These are phyloP conservation scores for Coprinopsis marcescibilis DNA, from an alignment of 768 basidiomycete species.

Conservation along the genomic window DNA sequence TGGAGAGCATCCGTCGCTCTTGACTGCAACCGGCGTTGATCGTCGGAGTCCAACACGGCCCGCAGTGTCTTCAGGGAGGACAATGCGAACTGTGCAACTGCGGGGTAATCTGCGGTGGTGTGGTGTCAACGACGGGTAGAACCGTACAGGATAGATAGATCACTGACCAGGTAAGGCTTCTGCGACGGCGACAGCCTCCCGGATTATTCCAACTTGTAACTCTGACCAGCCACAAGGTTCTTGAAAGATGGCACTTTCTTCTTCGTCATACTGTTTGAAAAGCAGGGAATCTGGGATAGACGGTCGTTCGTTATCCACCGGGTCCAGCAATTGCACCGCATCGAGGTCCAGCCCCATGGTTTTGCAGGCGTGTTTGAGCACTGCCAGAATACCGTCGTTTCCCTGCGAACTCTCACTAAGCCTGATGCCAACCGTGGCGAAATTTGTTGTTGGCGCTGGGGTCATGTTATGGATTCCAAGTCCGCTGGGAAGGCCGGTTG, in stretches of 20 bases:
- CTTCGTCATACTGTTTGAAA: slow-evolving; percentile 30
- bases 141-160: not conserved
- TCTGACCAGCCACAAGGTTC: slow-evolving; percentile 89
- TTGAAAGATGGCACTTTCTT: slow-evolving; percentile 33
- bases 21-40: slow-evolving; percentile 76
- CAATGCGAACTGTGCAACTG: slow-evolving; percentile 86
- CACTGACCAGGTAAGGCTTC: slow-evolving; percentile 82
- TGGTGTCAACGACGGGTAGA: not conserved
- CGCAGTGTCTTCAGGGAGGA: slow-evolving; percentile 76
- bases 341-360: slow-evolving; percentile 81
- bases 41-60: slow-evolving; percentile 58
- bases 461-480: slow-evolving; percentile 44
- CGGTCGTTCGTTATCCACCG: slow-evolving; percentile 6
- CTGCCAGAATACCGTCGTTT: slow-evolving; percentile 71
- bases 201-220: slow-evolving; percentile 87
- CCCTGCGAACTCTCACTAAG: slow-evolving; percentile 71
- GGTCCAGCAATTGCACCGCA: slow-evolving; percentile 47
- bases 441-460: slow-evolving; percentile 27
- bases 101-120: slow-evolving; percentile 57
- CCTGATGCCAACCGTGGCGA: slow-evolving; percentile 63
- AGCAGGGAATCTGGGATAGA: slow-evolving; percentile 4
- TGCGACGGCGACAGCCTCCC: slow-evolving; percentile 87
- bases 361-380: slow-evolving; percentile 71
- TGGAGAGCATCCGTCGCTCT: slow-evolving; percentile 68
- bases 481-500: slow-evolving; percentile 35